Evolutionary conservation across 192 early-diverging fungal species (phyloP).

Genomic region (Rhizoclosmatium globosum): DNA sequence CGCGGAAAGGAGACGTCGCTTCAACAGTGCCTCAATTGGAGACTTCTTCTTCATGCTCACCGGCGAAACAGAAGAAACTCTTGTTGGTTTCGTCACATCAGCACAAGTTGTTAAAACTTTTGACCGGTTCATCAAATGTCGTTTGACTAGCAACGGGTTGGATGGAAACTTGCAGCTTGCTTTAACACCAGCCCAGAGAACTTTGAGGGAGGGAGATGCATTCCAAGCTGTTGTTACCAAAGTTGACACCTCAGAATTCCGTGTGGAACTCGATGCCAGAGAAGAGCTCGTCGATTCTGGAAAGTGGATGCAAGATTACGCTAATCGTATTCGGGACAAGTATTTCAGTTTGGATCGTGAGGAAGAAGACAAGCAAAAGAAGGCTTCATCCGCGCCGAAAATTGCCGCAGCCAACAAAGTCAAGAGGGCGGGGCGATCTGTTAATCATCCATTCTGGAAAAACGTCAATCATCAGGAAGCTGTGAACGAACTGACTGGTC

Average conservation of each 20-base stretch:
- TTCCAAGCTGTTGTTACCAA: constrained; percentile 79
- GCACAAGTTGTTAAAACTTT: constrained; percentile 74
- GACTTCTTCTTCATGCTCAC: constrained; percentile 86
- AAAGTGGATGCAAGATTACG: constrained; percentile 34
- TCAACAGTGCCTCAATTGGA: constrained; percentile 60
- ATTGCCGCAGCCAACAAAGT: constrained; percentile 6
- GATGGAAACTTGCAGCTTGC: constrained; percentile 84
- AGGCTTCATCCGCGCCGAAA: constrained; percentile 8
- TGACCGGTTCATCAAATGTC: constrained; percentile 75
- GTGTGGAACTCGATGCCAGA: constrained; percentile 78
- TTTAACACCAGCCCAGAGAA: constrained; percentile 45
- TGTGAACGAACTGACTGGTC: constrained; percentile 72
- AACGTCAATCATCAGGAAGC: constrained; percentile 76
- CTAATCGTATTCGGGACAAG: constrained; percentile 7
- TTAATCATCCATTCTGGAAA: constrained; percentile 90
- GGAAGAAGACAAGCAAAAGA: constrained; percentile 24
- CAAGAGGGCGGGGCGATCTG: constrained; percentile 60
- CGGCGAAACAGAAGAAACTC: constrained; percentile 79
- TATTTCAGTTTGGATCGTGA: constrained; percentile 54
- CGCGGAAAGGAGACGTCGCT: constrained; percentile 73
- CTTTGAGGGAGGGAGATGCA: constrained; percentile 71
- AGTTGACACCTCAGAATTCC: constrained; percentile 79
- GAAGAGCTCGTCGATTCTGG: constrained; percentile 44
- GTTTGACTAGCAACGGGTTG: constrained; percentile 74
- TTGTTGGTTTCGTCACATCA: constrained; percentile 72